These are phyloP conservation scores for Castanopsis chinensis DNA, from an alignment of 306 rosid genomes.

Conservation along the genomic window DNA sequence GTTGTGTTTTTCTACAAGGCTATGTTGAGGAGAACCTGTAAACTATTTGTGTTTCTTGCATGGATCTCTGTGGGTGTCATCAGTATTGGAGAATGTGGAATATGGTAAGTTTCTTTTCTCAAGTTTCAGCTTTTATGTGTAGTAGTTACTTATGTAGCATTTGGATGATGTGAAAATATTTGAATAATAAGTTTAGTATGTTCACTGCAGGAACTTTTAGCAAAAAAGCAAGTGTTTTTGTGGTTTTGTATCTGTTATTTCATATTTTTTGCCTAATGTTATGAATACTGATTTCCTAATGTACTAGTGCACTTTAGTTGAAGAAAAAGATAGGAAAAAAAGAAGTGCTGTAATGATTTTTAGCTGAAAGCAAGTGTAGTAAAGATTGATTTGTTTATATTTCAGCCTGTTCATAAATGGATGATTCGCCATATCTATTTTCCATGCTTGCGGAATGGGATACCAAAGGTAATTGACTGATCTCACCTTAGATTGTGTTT, in stretches of 20 bases:
- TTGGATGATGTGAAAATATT: neutral
- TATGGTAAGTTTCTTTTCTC: constrained; percentile 62
- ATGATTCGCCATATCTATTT: constrained; percentile 92
- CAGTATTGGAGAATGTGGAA: constrained; percentile 99
- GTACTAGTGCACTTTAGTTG: neutral
- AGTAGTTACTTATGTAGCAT: neutral
- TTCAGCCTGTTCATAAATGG: constrained; percentile 99
- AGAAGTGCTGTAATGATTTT: constrained; percentile 17
- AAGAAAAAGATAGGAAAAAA: neutral
- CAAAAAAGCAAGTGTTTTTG: neutral
- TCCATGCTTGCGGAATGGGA: constrained; percentile 79
- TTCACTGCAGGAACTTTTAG: neutral
- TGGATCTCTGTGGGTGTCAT: constrained; percentile 41
- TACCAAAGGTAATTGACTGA: constrained; percentile 67
- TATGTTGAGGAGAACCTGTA: constrained; percentile 20
- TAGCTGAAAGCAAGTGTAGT: neutral
- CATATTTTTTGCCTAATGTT: neutral
- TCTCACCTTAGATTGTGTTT: neutral
- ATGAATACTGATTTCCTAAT: neutral
- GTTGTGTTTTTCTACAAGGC: constrained; percentile 6
- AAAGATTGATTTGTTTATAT: constrained; percentile 25
- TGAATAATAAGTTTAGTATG: neutral
- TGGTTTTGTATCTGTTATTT: neutral
- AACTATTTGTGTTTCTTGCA: constrained; percentile 33
- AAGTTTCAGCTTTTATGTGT: constrained; percentile 10